Evolutionary conservation across 441 rosid genomes (phyloP).

Genomic region (Arabidopsis lyrata): DNA sequence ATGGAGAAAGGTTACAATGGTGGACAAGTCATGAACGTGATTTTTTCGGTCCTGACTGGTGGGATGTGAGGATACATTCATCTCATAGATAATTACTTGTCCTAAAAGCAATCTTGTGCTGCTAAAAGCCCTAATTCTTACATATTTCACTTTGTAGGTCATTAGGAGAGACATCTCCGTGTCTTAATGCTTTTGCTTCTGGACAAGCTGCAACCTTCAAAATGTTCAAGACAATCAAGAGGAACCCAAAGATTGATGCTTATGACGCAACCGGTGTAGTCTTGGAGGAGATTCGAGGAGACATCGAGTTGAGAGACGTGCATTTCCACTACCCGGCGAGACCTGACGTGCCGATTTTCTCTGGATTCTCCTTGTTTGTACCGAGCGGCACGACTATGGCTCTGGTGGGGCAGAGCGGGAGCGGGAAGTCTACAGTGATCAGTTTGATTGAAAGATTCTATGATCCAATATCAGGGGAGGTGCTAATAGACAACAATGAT

Average conservation of each 20-base stretch:
- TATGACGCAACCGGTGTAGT: constrained; percentile 42
- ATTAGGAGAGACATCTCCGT: constrained; percentile 56
- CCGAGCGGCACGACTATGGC: constrained; percentile 56
- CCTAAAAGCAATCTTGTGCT: neutral
- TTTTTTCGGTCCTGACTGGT: constrained; percentile 12
- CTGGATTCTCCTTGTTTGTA: constrained; percentile 48
- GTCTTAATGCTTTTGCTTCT: constrained; percentile 50
- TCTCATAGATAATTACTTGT: neutral
- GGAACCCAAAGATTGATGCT: constrained; percentile 51
- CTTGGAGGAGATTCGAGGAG: constrained; percentile 47
- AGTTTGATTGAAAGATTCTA: constrained; percentile 59
- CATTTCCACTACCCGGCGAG: constrained; percentile 53
- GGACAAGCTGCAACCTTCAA: constrained; percentile 57
- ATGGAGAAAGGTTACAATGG: constrained; percentile 1
- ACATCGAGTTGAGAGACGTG: constrained; percentile 50
- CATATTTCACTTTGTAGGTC: constrained; percentile 43
- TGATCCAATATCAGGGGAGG: constrained; percentile 58
- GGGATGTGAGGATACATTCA: constrained; percentile 16
- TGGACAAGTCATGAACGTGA: constrained; percentile 30
- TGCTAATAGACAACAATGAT: constrained; percentile 51
- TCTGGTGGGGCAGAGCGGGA: constrained; percentile 62
- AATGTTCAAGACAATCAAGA: constrained; percentile 52
- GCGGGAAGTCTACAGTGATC: constrained; percentile 60
- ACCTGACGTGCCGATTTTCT: constrained; percentile 51
- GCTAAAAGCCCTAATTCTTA: neutral